Evolutionary conservation across 2,329 filamentous ascomycete genomes (phyloP).

Genomic region (Fusarium scirpi): DNA sequence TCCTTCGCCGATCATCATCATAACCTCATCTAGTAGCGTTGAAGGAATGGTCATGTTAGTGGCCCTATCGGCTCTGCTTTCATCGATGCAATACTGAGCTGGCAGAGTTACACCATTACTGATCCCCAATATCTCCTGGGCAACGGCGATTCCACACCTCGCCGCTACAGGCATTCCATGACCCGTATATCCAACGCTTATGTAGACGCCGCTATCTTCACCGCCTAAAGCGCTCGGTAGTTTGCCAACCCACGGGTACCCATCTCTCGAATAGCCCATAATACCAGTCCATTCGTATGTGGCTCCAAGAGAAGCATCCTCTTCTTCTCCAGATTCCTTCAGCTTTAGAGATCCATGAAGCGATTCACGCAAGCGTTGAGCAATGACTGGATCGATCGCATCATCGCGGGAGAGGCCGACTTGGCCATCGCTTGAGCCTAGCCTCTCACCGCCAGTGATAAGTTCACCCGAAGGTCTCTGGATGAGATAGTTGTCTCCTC

Average conservation of each 20-base stretch:
- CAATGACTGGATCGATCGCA: conserved; percentile 66
- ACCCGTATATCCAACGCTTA: conserved; percentile 76
- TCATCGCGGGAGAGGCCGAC: conserved; percentile 71
- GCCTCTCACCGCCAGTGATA: conserved; percentile 78
- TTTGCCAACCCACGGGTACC: conserved; percentile 76
- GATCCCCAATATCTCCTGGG: conserved; percentile 66
- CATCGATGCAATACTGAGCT: conserved; percentile 55
- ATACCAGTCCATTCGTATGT: conserved; percentile 81
- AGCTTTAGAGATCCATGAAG: conserved; percentile 59
- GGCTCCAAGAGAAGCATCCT: conserved; percentile 61
- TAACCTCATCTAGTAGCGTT: conserved; percentile 47
- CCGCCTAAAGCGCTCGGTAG: conserved; percentile 67
- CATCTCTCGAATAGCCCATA: conserved; percentile 80
- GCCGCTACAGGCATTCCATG: conserved; percentile 84
- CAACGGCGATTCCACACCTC: conserved; percentile 73
- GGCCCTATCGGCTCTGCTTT: conserved; percentile 47
- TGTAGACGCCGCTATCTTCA: conserved; percentile 64
- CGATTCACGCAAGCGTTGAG: conserved; percentile 65
- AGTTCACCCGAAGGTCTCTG: conserved; percentile 73
- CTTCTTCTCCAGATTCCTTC: conserved; percentile 48
- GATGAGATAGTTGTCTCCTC: conserved; percentile 78
- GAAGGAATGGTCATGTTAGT: conserved; percentile 37
- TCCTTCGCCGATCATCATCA: conserved; percentile 33
- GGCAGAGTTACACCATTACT: conserved; percentile 58
- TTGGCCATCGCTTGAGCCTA: conserved; percentile 60